These are phyloP conservation scores for Haplosporangium gracile DNA, from an alignment of 192 early-diverging fungal genomes.

Conservation along the genomic window DNA sequence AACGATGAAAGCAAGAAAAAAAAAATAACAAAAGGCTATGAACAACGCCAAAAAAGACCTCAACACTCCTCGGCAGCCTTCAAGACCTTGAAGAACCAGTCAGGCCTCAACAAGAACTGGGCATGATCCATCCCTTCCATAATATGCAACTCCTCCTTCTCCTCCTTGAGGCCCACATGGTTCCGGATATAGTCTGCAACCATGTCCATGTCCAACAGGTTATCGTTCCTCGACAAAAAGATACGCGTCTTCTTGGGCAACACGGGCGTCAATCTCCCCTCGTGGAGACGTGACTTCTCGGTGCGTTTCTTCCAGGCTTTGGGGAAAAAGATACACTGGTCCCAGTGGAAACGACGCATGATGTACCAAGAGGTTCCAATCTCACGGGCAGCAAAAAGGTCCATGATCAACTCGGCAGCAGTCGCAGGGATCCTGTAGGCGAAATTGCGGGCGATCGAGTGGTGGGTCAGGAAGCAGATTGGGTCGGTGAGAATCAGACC, in stretches of 20 bases:
- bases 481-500: conserved; percentile 76
- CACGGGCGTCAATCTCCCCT: conserved; percentile 41
- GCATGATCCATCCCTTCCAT: conserved; percentile 56
- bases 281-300: not conserved
- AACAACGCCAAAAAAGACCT: not conserved
- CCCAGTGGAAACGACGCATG: conserved; percentile 52
- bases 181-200: conserved; percentile 35
- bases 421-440: conserved; percentile 57
- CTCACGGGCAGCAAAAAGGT: conserved; percentile 48
- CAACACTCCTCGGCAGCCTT: conserved; percentile 51
- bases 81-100: conserved; percentile 47
- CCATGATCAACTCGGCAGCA: conserved; percentile 48
- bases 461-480: conserved; percentile 74
- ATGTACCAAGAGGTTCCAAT: conserved; percentile 55
- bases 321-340: conserved; percentile 51
- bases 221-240: conserved; percentile 49
- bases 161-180: conserved; percentile 30
- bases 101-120: conserved; percentile 39
- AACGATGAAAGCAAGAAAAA: too few relatives aligned
- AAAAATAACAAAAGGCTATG: not conserved
- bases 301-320: conserved; percentile 29
- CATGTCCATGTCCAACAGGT: conserved; percentile 42
- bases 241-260: conserved; percentile 44
- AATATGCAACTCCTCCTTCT: conserved; percentile 34
- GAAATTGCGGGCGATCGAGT: conserved; percentile 75